Base-by-base conservation (phyloP, 306 rosid genomes). In the Cyclanthera cordifolia region DNA sequence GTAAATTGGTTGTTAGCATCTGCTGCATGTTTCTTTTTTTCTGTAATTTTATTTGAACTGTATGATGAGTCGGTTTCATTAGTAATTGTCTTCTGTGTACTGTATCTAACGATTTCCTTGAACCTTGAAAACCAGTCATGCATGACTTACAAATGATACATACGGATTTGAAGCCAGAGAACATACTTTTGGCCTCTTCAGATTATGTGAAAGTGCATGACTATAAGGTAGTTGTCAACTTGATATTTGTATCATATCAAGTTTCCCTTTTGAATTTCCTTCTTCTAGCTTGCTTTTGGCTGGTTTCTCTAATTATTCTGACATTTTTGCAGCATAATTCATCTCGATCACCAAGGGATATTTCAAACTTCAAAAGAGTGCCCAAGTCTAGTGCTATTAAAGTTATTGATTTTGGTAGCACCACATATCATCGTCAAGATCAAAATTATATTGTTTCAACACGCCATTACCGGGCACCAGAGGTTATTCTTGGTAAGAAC, bases 331-430 rank as follows among this genome's bases (percentile, higher is more conserved):
- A 4, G 69, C 79, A 93, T 96, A 82, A 75, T 77, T 87, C 87
- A 9, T 83, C 91, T 59, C 86, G 95, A 54, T 87, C 96, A 6
- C 93, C 96, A 20, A 83, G 73, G 39, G 85, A 81, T 53, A 72
- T 81, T 69, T 80, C 90, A 1, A 86, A 79, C 76, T 90, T 72
- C 71, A 93, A 93, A 81, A 87, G 85, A 68, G 85, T 93, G 57
- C 99, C 99, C 15, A 93, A 87, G 78, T 84, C 95, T 4, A 90
- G 94, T 80, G 87, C 96, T 10, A 83, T 93, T 3, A 93, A 93
- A 83, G 99, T 93, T 48, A 93, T 93, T 78, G 99, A 93, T 81
- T 93, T 93, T 86, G 99, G 99, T 1, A 93, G 99, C 78, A 90
- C 99, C 46, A 93, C 94, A 3, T 90, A 90, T 74, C 91, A 86